Conservation (phyloP, 306 rosid genomes). For the Malus fusca region DNA sequence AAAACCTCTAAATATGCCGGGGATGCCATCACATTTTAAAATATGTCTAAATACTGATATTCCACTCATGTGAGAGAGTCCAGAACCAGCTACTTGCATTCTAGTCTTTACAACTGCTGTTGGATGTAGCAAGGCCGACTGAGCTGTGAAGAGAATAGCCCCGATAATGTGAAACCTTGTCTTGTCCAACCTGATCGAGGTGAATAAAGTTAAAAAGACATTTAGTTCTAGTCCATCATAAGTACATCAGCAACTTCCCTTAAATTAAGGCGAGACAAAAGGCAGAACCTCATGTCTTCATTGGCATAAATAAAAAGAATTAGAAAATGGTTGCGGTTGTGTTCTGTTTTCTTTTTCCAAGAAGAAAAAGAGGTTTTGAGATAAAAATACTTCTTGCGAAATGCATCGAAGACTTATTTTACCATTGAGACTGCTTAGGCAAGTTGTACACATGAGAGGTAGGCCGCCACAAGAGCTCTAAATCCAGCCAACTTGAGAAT, state of each 20-base stretch:
- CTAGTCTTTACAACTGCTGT: conserved; percentile 75
- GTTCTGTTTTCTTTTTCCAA: not conserved
- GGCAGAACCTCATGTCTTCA: not conserved
- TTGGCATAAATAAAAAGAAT: not conserved
- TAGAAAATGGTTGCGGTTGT: not conserved
- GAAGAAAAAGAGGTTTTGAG: not conserved
- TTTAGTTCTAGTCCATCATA: not conserved
- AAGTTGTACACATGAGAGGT: not conserved
- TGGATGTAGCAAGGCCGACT: conserved; percentile 71
- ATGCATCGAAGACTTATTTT: not conserved
- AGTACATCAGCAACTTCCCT: not conserved
- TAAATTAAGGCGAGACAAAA: not conserved
- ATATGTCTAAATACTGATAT: conserved; percentile 45
- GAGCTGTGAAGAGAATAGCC: conserved; percentile 66
- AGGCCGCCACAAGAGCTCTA: not conserved
- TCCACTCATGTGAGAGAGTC: conserved; percentile 46
- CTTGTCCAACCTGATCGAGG: conserved; percentile 60
- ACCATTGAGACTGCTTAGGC: not conserved
- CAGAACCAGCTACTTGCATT: conserved; percentile 65
- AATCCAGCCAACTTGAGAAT: not conserved
- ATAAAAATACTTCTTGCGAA: not conserved
- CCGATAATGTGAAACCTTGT: conserved; percentile 70
- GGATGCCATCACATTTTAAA: conserved; percentile 53
- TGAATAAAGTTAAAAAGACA: not conserved
- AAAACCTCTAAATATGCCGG: conserved; percentile 71